Base-by-base conservation (phyloP, 2,329 filamentous ascomycete genomes). In the Metarhizium humberi region DNA sequence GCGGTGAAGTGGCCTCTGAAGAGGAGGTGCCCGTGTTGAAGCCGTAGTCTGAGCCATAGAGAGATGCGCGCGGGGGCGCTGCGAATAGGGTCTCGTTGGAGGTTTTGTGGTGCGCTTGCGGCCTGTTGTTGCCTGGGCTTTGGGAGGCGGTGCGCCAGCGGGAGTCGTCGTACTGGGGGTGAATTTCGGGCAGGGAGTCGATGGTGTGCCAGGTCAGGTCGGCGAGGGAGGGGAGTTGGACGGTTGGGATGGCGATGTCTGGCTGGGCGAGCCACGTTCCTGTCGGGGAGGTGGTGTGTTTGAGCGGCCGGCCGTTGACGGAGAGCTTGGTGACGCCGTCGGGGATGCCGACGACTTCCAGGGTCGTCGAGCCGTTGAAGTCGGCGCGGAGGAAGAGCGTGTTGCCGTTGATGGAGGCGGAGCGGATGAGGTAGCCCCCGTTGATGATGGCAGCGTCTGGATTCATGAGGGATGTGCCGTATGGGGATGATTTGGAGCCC, bases 21-120 rank as follows among this genome's bases (percentile, higher is more conserved):
- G 50, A 92, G 61, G 0, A 91, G 74, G 80, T 80, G 3, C 88
- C 87, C 0, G 82, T 78, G 66, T 88, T 77, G 69, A 84, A 92
- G 29, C 87, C 87, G 63, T 92, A 92, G 67, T 92, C 88, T 16
- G 80, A 80, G 0, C 77, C 77, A 62, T 86, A 89, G 0, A 92
- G 77, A 0, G 81, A 84, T 0, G 80, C 83, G 0, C 86, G 83
- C 0, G 88, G 91, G 0, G 73, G 77, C 2, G 86, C 70, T 2
- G 77, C 71, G 25, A 70, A 63, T 18, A 75, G 71, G 0, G 79
- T 81, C 66, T 90, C 90, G 64, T 80, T 80, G 1, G 82, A 84
- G 2, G 74, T 75, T 0, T 71, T 74, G 6, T 81, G 73, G 57
- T 85, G 71, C 1, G 87, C 88, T 0, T 64, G 61, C 0, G 76